Conservation (phyloP, 2,329 filamentous ascomycete genomes). For the Clonostachys chloroleuca region DNA sequence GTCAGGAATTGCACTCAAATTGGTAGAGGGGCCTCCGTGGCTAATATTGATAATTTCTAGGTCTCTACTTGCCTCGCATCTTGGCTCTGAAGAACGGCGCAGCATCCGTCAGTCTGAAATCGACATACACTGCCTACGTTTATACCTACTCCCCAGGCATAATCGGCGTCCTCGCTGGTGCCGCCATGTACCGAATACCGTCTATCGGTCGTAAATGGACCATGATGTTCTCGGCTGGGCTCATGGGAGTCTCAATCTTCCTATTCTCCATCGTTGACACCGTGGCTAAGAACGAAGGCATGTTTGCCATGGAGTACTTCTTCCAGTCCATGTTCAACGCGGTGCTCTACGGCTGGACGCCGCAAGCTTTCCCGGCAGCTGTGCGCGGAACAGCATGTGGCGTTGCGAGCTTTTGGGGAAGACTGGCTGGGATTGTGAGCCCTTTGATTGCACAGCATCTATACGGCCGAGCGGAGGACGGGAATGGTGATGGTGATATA, state of each 20-base stretch:
- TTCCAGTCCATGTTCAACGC: constrained; percentile 33
- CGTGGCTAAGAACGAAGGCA: constrained; percentile 25
- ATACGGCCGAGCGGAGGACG: constrained; percentile 18
- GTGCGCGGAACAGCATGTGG: constrained; percentile 52
- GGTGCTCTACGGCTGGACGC: constrained; percentile 40
- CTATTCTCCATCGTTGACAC: constrained; percentile 35
- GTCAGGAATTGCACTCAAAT: constrained; percentile 8
- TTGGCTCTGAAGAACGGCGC: constrained; percentile 45
- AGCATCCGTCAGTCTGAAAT: constrained; percentile 31
- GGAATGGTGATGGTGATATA: constrained; percentile 24
- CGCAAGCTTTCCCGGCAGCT: constrained; percentile 52
- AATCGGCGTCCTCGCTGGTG: constrained; percentile 42
- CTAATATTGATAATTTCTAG: constrained; percentile 19
- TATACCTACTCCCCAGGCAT: constrained; percentile 49
- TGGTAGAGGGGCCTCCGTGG: accelerated
- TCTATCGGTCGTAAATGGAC: constrained; percentile 34
- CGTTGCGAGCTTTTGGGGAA: constrained; percentile 53
- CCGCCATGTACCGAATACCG: constrained; percentile 30
- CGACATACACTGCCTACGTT: constrained; percentile 47
- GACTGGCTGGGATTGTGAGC: constrained; percentile 52
- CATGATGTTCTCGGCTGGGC: constrained; percentile 33
- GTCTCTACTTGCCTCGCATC: constrained; percentile 40
- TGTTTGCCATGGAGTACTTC: constrained; percentile 38
- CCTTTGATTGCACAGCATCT: constrained; percentile 47
- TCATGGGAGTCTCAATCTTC: constrained; percentile 41